Evolutionary conservation across 129 eudicot genomes (phyloP).

Genomic region (Escallonia rubra): DNA sequence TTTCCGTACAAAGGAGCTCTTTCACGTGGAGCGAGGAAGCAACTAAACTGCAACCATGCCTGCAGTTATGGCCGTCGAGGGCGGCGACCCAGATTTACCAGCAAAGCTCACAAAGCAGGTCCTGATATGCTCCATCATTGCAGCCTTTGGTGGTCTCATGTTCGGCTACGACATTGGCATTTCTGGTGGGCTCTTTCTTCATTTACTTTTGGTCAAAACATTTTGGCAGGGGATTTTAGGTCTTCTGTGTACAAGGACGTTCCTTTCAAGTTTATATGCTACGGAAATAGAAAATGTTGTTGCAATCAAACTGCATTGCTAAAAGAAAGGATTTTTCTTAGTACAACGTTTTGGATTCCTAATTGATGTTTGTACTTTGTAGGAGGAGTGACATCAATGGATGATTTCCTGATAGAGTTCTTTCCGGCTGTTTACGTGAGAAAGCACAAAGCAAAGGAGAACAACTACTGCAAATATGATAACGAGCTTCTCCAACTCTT

Average conservation of each 20-base stretch:
- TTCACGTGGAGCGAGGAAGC: no score
- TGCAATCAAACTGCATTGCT: no score
- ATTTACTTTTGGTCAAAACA: no score
- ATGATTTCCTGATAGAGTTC: constrained; percentile 48
- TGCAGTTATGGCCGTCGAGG: constrained; percentile 26
- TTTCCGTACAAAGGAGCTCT: neutral
- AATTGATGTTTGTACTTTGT: neutral
- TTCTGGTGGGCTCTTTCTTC: constrained; percentile 19
- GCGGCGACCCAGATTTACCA: constrained; percentile 29
- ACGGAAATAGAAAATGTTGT: no score
- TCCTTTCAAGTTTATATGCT: no score
- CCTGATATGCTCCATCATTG: constrained; percentile 41
- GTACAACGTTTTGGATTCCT: neutral
- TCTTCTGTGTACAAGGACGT: no score
- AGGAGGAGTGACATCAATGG: constrained; percentile 82
- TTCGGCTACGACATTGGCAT: constrained; percentile 66
- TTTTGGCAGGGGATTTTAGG: no score
- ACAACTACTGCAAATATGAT: constrained; percentile 67
- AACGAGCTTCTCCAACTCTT: constrained; percentile 55
- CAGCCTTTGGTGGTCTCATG: constrained; percentile 75
- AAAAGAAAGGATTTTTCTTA: no score
- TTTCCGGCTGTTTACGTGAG: constrained; percentile 45
- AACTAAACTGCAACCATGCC: constrained; percentile 28
- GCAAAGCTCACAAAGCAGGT: constrained; percentile 57
- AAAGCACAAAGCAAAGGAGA: constrained; percentile 40